Evolutionary conservation across 768 basidiomycete genomes (phyloP).

Genomic region (Russula vinacea): DNA sequence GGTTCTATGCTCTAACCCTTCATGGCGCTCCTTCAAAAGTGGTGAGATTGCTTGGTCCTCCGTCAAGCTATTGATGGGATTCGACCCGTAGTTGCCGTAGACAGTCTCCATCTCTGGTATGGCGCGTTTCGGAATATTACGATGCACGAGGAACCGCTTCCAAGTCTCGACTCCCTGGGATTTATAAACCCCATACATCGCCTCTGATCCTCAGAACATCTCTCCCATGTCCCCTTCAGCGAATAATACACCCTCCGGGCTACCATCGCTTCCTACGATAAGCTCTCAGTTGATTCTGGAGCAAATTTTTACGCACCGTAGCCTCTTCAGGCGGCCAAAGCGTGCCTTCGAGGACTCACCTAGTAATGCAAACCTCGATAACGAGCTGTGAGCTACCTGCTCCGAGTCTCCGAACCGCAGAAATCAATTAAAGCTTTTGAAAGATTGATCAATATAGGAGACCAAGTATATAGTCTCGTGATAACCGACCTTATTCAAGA

Average conservation of each 20-base stretch:
- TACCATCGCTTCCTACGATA: conserved; percentile 18
- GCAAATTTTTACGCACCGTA: conserved; percentile 22
- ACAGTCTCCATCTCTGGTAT: conserved; percentile 19
- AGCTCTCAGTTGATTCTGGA: background rate
- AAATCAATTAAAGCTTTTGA: background rate
- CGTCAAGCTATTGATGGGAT: background rate
- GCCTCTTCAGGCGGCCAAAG: conserved; percentile 10
- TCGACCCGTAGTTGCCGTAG: conserved; percentile 6
- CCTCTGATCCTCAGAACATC: conserved; percentile 12
- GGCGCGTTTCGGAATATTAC: conserved; percentile 5
- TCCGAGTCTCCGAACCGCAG: background rate
- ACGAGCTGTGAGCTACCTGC: conserved; percentile 11
- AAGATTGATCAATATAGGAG: conserved; percentile 21
- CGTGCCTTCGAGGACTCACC: conserved; percentile 24
- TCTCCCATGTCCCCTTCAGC: conserved; percentile 2
- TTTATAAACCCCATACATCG: conserved; percentile 5
- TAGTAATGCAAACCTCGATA: conserved; percentile 9
- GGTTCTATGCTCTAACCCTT: conserved; percentile 11
- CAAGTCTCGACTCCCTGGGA: conserved; percentile 6
- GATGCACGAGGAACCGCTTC: conserved; percentile 4
- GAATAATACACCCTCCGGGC: background rate
- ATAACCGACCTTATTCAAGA: conserved; percentile 21
- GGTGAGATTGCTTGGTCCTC: background rate
- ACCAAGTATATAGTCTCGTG: conserved; percentile 20
- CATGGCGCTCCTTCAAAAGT: conserved; percentile 5